Evolutionary conservation across 345 rosid species (phyloP).

Genomic region (Pistacia atlantica): DNA sequence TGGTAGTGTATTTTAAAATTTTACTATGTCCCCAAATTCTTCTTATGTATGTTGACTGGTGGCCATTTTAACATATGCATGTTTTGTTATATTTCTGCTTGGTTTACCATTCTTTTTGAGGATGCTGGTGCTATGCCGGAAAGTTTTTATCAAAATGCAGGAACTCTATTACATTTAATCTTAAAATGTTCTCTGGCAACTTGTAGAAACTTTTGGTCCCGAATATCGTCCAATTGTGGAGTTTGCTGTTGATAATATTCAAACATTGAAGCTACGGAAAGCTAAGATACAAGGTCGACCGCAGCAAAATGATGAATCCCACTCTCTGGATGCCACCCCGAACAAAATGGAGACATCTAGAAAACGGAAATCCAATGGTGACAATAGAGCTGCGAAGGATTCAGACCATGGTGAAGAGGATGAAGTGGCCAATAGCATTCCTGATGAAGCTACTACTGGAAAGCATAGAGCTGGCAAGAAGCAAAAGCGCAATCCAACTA

Average conservation of each 20-base stretch:
- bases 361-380: conserved; percentile 50
- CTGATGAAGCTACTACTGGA: conserved; percentile 19
- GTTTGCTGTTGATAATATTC: conserved; percentile 83
- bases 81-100: too few relatives aligned
- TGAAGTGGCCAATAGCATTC: conserved; percentile 20
- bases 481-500: conserved; percentile 33
- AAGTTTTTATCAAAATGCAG: neutral
- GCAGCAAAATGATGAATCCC: conserved; percentile 30
- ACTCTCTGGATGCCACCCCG: conserved; percentile 19
- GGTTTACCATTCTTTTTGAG: neutral
- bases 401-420: conserved; percentile 22
- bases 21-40: neutral
- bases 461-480: conserved; percentile 37
- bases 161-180: neutral
- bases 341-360: conserved; percentile 29
- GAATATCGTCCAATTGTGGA: conserved; percentile 82
- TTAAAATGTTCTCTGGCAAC: conserved; percentile 7
- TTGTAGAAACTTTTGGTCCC: conserved; percentile 80
- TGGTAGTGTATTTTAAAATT: conserved; percentile 38
- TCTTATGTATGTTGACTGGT: neutral
- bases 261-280: conserved; percentile 65
- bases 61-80: neutral
- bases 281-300: conserved; percentile 46
- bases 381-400: conserved; percentile 27
- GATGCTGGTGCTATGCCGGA: neutral